phyloP scores from a whole-genome alignment of 148 eudicot species.

The Cornus suecica region DNA sequence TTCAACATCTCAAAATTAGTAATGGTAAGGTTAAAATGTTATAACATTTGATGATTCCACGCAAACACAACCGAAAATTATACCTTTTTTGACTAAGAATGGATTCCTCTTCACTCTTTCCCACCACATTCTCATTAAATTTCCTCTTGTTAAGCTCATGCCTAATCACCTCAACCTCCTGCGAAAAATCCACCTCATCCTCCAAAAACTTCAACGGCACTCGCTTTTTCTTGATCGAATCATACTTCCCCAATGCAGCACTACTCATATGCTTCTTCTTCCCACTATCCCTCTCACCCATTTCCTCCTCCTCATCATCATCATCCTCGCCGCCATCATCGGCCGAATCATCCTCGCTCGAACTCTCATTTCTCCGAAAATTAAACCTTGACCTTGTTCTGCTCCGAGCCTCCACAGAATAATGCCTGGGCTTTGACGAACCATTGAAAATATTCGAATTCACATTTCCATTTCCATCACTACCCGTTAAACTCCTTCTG shows the following conservation, averaged over 20 bases:
- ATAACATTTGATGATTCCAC: neutral
- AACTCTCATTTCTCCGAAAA: constrained; percentile 33
- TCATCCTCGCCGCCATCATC: constrained; percentile 33
- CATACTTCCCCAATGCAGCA: constrained; percentile 79
- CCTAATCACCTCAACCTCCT: constrained; percentile 45
- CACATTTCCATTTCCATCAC: neutral
- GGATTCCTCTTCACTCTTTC: constrained; percentile 37
- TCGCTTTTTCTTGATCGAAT: constrained; percentile 47
- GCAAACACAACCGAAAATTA: neutral
- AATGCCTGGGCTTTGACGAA: constrained; percentile 34
- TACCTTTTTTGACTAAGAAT: constrained; percentile 66
- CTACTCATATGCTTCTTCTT: constrained; percentile 55
- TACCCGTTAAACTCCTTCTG: neutral
- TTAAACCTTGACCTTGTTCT: constrained; percentile 19
- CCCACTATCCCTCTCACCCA: constrained; percentile 20
- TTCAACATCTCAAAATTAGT: neutral
- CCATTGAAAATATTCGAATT: constrained; percentile 13
- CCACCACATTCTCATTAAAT: constrained; percentile 17
- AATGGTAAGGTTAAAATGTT: neutral
- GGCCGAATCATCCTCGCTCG: constrained; percentile 9
- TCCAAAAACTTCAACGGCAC: constrained; percentile 54
- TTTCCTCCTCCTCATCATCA: constrained; percentile 27
- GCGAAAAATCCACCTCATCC: constrained; percentile 42
- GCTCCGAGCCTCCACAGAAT: constrained; percentile 28
- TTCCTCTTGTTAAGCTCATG: constrained; percentile 48